Evolutionary conservation across 176 grass and related monocot species (phyloP).

Genomic region (Phragmites australis): DNA sequence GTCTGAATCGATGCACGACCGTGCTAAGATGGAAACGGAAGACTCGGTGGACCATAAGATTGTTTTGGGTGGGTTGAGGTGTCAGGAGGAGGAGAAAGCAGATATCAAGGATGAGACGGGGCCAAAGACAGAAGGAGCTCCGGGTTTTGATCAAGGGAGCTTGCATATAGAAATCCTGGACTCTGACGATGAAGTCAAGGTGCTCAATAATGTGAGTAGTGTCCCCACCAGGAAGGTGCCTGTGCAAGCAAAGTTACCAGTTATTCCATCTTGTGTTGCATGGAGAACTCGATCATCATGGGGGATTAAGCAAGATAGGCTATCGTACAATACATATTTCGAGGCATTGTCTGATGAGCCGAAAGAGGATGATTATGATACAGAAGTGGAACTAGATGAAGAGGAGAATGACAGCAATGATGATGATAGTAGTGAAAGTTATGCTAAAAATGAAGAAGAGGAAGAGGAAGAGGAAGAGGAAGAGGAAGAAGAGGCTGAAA

Average conservation of each 20-base stretch:
- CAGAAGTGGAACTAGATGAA: slow-evolving; percentile 59
- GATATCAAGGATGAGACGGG: slow-evolving; percentile 4
- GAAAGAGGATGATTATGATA: slow-evolving; percentile 57
- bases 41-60: slow-evolving; percentile 18
- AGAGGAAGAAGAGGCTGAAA: slow-evolving; percentile 40
- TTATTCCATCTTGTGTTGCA: slow-evolving; percentile 61
- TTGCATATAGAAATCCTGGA: slow-evolving; percentile 23
- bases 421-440: slow-evolving; percentile 37
- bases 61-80: slow-evolving; percentile 6
- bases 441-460: slow-evolving; percentile 45
- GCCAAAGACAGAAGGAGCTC: slow-evolving; percentile 5
- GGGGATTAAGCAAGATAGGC: slow-evolving; percentile 53
- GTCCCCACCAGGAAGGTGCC: not conserved
- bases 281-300: slow-evolving; percentile 64
- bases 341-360: slow-evolving; percentile 67
- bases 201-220: slow-evolving; percentile 26
- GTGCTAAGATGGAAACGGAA: slow-evolving; percentile 25
- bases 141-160: slow-evolving; percentile 12
- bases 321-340: slow-evolving; percentile 76
- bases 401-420: slow-evolving; percentile 35
- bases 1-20: slow-evolving; percentile 1
- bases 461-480: slow-evolving; percentile 44
- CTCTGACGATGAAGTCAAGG: slow-evolving; percentile 44
- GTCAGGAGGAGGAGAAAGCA: slow-evolving; percentile 4
- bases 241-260: slow-evolving; percentile 26